Base-by-base conservation (phyloP, 2,329 filamentous ascomycete species). In the Diaporthe helianthi region DNA sequence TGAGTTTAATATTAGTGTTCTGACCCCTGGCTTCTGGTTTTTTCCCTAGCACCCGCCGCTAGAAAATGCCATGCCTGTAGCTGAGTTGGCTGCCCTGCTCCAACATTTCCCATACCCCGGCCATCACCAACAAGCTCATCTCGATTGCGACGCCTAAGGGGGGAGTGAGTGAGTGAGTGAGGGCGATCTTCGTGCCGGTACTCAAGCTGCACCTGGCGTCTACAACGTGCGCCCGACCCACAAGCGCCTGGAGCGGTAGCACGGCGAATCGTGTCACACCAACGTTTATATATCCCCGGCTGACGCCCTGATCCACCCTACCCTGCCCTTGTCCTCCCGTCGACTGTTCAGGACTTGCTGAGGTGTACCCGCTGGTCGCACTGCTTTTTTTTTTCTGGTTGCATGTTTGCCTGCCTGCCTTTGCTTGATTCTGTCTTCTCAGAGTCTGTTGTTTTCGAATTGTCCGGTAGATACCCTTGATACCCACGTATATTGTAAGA, bases 201-300 rank as follows among this genome's bases (percentile, higher is more conserved):
- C 26, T 38, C 36, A 15, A 38, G 13, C 36, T n/a, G 41, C 29
- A 47, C 26, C 13, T 22, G n/a, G 19, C 54, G 33, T 22, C 24
- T 36, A 12, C 36, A 38, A 69, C 49, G 29, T 46, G 24, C 26
- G 29, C 29, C n/a, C 19, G 49, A 38, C 36, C 36, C 29, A 19
- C n/a, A 31, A 41, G 67, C 67, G 69, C 49, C 44, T 69, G 55
- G 33, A 41, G 63, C 69, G 69, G 49, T 55, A 47, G 26, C 51
- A 66, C 47, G n/a, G 47, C 69, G 67, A 67, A 69, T 71, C 60
- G 64, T 58, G 38, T 44, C 29, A 41, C 36, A 41, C 29, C 41
- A 13, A 19, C 29, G 31, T 36, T 49, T 58, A 67, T 67, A 67
- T 67, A 67, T 33, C 24, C 12, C 44, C 53, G 44, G 38, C 46